These are phyloP conservation scores for Niveomyces coronatus DNA, from an alignment of 2,329 filamentous ascomycete species.

Conservation along the genomic window DNA sequence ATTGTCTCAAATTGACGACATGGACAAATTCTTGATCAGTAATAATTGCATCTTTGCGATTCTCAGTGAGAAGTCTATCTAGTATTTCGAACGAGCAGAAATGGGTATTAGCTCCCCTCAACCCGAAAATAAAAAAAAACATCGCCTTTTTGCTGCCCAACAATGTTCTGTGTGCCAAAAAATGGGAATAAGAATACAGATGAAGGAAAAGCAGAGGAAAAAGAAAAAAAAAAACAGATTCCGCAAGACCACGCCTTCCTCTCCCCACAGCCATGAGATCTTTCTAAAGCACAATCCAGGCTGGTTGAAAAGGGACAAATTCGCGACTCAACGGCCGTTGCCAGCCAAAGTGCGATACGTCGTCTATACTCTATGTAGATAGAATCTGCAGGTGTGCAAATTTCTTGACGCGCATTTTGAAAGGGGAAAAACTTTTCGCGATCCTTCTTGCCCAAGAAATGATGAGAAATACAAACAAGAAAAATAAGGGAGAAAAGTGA, in stretches of 20 bases:
- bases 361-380: not conserved
- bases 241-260: not conserved
- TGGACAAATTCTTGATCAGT: too few species aligned
- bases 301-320: too few species aligned
- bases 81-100: not conserved
- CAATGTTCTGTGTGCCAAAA: constrained; percentile 11
- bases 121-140: constrained; percentile 3
- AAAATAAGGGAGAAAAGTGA: not conserved
- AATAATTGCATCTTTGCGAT: not conserved
- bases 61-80: too few species aligned
- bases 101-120: not conserved
- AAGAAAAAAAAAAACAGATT: constrained; percentile 7
- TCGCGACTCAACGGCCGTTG: constrained; percentile 3
- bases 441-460: constrained; percentile 4
- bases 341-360: constrained; percentile 6
- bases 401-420: not conserved
- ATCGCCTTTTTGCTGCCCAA: constrained; percentile 8
- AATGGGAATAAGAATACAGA: constrained; percentile 9
- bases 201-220: too few species aligned
- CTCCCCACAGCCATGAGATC: not conserved
- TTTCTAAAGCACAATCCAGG: not conserved
- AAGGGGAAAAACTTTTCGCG: constrained; percentile 1
- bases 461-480: not conserved
- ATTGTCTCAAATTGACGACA: too few species aligned
- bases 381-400: constrained; percentile 1